phyloP scores from a whole-genome alignment of 2,329 filamentous ascomycete genomes.

The Ascochyta lentis region DNA sequence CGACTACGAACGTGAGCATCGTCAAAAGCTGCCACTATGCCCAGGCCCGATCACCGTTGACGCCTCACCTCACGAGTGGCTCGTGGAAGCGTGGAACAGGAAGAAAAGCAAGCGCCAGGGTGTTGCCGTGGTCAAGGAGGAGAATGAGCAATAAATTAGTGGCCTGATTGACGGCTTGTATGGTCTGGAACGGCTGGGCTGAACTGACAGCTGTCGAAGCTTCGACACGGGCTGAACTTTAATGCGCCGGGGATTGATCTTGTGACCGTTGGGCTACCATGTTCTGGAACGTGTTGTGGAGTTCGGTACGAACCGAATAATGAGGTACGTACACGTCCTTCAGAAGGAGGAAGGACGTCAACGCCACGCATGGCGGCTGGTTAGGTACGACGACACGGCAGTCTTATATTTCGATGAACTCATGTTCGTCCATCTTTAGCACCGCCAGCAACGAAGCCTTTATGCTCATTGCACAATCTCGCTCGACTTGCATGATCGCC shows the following conservation, averaged over 20 bases:
- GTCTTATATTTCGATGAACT: background rate
- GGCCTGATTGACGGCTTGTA: conserved; percentile 17
- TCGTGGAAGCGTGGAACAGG: conserved; percentile 28
- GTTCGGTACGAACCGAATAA: conserved; percentile 1
- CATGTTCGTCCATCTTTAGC: background rate
- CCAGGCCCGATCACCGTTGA: conserved; percentile 32
- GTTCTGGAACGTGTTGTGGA: conserved; percentile 17
- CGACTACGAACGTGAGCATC: conserved; percentile 32
- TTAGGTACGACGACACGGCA: background rate
- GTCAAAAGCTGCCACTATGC: conserved; percentile 34
- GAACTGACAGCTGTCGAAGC: conserved; percentile 4
- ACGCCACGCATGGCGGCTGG: background rate
- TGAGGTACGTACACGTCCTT: background rate
- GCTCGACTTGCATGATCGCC: background rate
- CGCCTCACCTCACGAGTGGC: conserved; percentile 30
- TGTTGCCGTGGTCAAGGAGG: conserved; percentile 18
- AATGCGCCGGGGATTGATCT: conserved; percentile 6
- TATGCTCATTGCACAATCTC: conserved; percentile 8
- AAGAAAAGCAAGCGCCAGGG: conserved; percentile 31
- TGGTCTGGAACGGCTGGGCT: conserved; percentile 14
- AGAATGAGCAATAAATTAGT: background rate
- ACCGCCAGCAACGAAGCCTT: background rate
- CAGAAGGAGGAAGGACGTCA: background rate
- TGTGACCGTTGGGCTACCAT: conserved; percentile 15
- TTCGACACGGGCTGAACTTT: conserved; percentile 12